Conservation (phyloP, 495 filamentous ascomycete genomes). For the Xylaria grammica region DNA sequence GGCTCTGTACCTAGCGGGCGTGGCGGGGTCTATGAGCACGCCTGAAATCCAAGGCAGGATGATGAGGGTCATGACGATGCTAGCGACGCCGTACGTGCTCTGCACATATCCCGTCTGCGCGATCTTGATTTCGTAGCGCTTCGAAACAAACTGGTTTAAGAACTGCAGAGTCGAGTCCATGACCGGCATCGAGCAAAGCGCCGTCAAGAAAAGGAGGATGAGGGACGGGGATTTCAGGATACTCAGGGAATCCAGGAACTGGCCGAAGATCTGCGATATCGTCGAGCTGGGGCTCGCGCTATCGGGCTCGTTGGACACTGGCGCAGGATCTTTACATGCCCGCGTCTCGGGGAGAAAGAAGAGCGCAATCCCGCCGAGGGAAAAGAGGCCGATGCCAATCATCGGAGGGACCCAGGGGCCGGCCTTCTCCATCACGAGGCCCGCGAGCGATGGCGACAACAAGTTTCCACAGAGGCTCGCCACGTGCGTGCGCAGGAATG, state of each 20-base stretch:
- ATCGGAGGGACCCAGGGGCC: constrained; percentile 60
- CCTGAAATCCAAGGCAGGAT: constrained; percentile 34
- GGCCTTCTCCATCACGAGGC: constrained; percentile 57
- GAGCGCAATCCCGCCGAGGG: constrained; percentile 32
- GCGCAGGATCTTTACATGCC: constrained; percentile 16
- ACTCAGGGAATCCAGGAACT: constrained; percentile 31
- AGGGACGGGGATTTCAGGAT: constrained; percentile 35
- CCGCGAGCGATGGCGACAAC: constrained; percentile 55
- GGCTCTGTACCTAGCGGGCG: constrained; percentile 25
- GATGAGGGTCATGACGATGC: constrained; percentile 26
- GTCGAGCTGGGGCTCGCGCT: constrained; percentile 4
- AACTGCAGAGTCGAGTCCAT: constrained; percentile 26
- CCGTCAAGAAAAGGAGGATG: constrained; percentile 33
- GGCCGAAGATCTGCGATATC: constrained; percentile 22
- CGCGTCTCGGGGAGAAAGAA: constrained; percentile 57
- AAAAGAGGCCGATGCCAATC: constrained; percentile 39
- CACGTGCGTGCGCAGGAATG: constrained; percentile 42
- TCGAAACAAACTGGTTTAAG: constrained; percentile 37
- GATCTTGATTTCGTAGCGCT: constrained; percentile 35
- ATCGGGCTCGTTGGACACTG: constrained; percentile 4
- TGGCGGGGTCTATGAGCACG: constrained; percentile 24
- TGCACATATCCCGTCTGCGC: constrained; percentile 35
- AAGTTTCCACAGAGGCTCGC: constrained; percentile 46
- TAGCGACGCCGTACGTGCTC: constrained; percentile 29
- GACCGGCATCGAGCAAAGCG: constrained; percentile 29